phyloP scores from a whole-genome alignment of 371 early-diverging fungal genomes.

The Conidiobolus incongruus region DNA sequence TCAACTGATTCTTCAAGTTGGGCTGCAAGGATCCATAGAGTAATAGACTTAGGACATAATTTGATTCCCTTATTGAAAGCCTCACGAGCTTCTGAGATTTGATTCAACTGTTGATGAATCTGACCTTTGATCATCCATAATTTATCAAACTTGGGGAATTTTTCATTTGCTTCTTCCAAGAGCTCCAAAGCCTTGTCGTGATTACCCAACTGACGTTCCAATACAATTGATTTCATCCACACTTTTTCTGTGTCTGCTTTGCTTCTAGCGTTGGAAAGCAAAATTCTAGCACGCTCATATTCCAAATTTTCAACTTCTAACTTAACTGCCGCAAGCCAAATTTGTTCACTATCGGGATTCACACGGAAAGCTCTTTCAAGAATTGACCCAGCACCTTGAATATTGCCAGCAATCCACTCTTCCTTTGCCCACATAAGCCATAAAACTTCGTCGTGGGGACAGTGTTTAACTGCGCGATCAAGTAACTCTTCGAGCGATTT shows the following conservation, averaged over 20 bases:
- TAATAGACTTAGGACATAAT: conserved; percentile 44
- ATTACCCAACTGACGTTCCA: conserved; percentile 64
- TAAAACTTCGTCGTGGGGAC: conserved; percentile 80
- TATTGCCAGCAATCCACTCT: conserved; percentile 65
- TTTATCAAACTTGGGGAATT: conserved; percentile 61
- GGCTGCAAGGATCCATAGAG: conserved; percentile 63
- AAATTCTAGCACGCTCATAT: conserved; percentile 47
- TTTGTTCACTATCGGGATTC: conserved; percentile 77
- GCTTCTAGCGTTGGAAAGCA: conserved; percentile 55
- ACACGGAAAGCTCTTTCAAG: conserved; percentile 72
- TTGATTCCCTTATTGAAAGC: conserved; percentile 56
- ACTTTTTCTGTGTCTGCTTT: conserved; percentile 42
- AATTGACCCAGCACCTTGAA: conserved; percentile 66
- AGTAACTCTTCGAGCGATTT: conserved; percentile 57
- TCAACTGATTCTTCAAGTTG: conserved; percentile 54
- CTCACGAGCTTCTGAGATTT: conserved; percentile 45
- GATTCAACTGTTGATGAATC: conserved; percentile 25
- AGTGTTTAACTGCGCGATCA: conserved; percentile 62
- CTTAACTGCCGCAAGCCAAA: conserved; percentile 90
- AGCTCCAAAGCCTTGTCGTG: conserved; percentile 41
- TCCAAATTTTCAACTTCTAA: conserved; percentile 77
- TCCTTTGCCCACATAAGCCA: conserved; percentile 96
- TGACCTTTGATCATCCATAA: conserved; percentile 89
- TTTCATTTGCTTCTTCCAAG: conserved; percentile 34
- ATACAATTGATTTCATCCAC: conserved; percentile 85